These are phyloP conservation scores for Emergomyces orientalis DNA, from an alignment of 2,329 filamentous ascomycete genomes.

Conservation along the genomic window DNA sequence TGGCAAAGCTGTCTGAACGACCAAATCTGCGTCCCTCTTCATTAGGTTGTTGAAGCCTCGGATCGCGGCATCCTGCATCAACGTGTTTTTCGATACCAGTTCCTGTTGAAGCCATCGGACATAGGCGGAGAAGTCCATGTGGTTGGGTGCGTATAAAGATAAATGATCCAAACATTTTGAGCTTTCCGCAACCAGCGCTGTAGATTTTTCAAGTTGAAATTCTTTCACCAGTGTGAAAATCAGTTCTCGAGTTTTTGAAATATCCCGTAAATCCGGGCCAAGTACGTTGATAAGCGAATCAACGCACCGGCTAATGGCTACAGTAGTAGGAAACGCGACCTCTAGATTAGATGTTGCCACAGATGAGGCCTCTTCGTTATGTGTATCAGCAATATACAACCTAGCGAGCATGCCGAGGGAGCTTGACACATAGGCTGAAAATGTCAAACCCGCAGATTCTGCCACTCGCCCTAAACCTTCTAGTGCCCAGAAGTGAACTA, in stretches of 20 bases:
- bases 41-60: slow-evolving; percentile 90
- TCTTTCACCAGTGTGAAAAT: slow-evolving; percentile 78
- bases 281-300: slow-evolving; percentile 96
- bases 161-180: slow-evolving; percentile 82
- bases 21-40: slow-evolving; percentile 79
- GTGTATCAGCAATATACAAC: slow-evolving; percentile 81
- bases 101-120: slow-evolving; percentile 73
- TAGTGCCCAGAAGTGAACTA: slow-evolving; percentile 93
- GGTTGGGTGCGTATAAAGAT: slow-evolving; percentile 79
- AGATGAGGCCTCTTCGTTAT: slow-evolving; percentile 73
- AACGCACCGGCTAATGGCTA: slow-evolving; percentile 76
- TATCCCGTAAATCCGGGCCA: slow-evolving; percentile 87
- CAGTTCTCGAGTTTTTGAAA: slow-evolving; percentile 81
- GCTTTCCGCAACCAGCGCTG: slow-evolving; percentile 63
- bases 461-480: slow-evolving; percentile 79
- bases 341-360: slow-evolving; percentile 84
- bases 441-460: slow-evolving; percentile 85
- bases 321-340: slow-evolving; percentile 69
- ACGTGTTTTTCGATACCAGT: slow-evolving; percentile 57
- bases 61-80: slow-evolving; percentile 69
- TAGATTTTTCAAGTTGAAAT: slow-evolving; percentile 66
- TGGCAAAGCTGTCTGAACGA: slow-evolving; percentile 63
- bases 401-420: slow-evolving; percentile 91
- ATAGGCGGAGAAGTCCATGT: slow-evolving; percentile 76
- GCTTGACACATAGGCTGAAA: slow-evolving; percentile 80